Percentiles rank a stretch among this genome's conserved stretches.
phyloP scores from a whole-genome alignment of 257 asterid species.

The Schizonepeta tenuifolia region DNA sequence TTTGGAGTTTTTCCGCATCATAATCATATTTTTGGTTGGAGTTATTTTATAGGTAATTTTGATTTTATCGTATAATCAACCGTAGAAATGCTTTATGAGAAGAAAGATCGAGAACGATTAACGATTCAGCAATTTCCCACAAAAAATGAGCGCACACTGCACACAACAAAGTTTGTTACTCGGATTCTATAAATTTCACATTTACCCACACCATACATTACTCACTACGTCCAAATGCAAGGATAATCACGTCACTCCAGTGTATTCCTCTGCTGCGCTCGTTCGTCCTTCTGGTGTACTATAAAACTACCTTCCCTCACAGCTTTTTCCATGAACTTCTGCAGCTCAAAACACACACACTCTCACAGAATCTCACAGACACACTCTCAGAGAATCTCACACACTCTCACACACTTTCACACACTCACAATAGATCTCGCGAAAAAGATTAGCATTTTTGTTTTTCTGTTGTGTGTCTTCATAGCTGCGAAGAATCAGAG shows the following conservation, averaged over 20 bases:
- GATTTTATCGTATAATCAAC: too few species aligned
- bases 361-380: too few species aligned
- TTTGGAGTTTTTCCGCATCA: too few species aligned
- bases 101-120: too few species aligned
- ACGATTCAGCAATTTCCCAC: too few species aligned
- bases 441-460: constrained; percentile 50
- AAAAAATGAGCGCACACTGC: too few species aligned
- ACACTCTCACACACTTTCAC: not conserved
- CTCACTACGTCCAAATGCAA: not conserved
- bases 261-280: constrained; percentile 43
- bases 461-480: constrained; percentile 52
- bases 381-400: too few species aligned
- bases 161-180: not conserved
- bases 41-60: too few species aligned
- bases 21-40: too few species aligned
- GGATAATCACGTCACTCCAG: constrained; percentile 27
- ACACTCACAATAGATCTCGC: constrained; percentile 47
- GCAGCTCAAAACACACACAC: constrained; percentile 25
- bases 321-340: constrained; percentile 1
- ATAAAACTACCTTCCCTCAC: constrained; percentile 6
- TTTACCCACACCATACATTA: not conserved
- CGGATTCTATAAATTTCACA: not conserved
- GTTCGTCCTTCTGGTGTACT: constrained; percentile 14
- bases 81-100: too few species aligned
- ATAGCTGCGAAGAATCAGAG: constrained; percentile 53